Percentiles rank a stretch among this genome's conserved stretches.
Conservation (phyloP, 306 rosid genomes). For the Quercus dentata region DNA sequence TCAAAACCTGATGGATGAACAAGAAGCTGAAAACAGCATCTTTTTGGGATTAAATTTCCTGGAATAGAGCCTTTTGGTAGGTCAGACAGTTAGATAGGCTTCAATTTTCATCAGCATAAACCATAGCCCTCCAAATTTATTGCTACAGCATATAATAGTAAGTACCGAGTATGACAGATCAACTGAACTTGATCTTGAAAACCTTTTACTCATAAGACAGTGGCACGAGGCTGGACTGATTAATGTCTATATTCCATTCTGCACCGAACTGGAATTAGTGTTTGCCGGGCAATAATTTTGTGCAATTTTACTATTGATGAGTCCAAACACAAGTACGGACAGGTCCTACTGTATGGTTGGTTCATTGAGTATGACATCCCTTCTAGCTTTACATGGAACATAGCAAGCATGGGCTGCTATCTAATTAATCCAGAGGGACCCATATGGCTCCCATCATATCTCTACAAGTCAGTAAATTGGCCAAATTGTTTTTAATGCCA, state of each 20-base stretch:
- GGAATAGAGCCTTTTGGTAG: neutral
- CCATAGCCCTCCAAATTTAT: conserved; percentile 13
- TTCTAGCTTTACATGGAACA: conserved; percentile 25
- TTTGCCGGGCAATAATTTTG: conserved; percentile 46
- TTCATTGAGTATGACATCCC: conserved; percentile 30
- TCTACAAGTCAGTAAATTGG: conserved; percentile 17
- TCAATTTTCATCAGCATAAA: conserved; percentile 1
- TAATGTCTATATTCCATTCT: conserved; percentile 36
- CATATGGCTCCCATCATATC: conserved; percentile 17
- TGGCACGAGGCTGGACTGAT: conserved; percentile 36
- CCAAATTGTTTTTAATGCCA: conserved; percentile 20
- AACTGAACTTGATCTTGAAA: conserved; percentile 37
- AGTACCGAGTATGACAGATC: conserved; percentile 7
- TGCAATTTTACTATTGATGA: conserved; percentile 26
- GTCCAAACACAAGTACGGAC: conserved; percentile 22
- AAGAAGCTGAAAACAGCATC: neutral
- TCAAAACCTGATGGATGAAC: neutral
- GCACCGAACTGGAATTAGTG: conserved; percentile 24
- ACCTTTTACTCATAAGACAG: conserved; percentile 36
- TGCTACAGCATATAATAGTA: neutral
- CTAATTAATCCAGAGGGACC: conserved; percentile 30
- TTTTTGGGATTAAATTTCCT: neutral
- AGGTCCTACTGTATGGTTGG: conserved; percentile 22
- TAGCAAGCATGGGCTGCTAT: conserved; percentile 24
- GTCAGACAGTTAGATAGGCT: neutral